A percentile compares a stretch with the other conserved stretches of the same genome.
Conservation (phyloP, 2,329 filamentous ascomycete species). For the Paraphaeosphaeria sporulosa region DNA sequence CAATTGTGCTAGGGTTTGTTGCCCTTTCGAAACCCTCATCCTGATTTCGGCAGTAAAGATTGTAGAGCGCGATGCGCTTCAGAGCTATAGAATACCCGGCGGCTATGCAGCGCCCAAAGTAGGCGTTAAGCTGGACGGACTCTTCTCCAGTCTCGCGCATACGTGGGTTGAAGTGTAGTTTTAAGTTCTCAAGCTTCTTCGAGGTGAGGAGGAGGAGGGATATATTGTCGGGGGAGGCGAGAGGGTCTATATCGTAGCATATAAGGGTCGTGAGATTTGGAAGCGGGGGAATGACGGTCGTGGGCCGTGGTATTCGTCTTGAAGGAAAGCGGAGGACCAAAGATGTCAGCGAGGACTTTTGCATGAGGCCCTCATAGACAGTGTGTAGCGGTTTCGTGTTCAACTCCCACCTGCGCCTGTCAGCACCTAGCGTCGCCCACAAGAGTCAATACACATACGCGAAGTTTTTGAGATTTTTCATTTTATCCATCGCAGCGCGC, state of each 20-base stretch:
- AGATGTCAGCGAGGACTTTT: slow-evolving; percentile 58
- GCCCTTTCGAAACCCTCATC: slow-evolving; percentile 54
- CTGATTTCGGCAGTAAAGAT: slow-evolving; percentile 63
- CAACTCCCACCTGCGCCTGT: slow-evolving; percentile 63
- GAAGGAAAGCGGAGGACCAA: slow-evolving; percentile 65
- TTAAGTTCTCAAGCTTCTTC: slow-evolving; percentile 62
- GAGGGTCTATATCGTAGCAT: slow-evolving; percentile 67
- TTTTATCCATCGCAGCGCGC: slow-evolving; percentile 66
- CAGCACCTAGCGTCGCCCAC: slow-evolving; percentile 19
- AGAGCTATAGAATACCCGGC: slow-evolving; percentile 57
- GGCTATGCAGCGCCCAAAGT: slow-evolving; percentile 63
- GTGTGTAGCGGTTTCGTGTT: slow-evolving; percentile 67
- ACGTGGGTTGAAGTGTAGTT: slow-evolving; percentile 67
- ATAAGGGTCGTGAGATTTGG: slow-evolving; percentile 62
- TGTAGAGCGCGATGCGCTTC: slow-evolving; percentile 63
- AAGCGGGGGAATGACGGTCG: slow-evolving; percentile 63
- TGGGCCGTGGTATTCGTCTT: slow-evolving; percentile 64
- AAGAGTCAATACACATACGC: slow-evolving; percentile 45
- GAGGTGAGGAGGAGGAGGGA: slow-evolving; percentile 63
- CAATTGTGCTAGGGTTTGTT: slow-evolving; percentile 51
- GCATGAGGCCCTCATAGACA: slow-evolving; percentile 64
- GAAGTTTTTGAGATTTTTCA: slow-evolving; percentile 63
- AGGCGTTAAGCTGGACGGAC: slow-evolving; percentile 61
- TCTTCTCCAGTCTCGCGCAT: slow-evolving; percentile 67
- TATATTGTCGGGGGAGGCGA: slow-evolving; percentile 71